Evolutionary conservation across 2,329 filamentous ascomycete genomes (phyloP).

Genomic region (Fusarium citri): DNA sequence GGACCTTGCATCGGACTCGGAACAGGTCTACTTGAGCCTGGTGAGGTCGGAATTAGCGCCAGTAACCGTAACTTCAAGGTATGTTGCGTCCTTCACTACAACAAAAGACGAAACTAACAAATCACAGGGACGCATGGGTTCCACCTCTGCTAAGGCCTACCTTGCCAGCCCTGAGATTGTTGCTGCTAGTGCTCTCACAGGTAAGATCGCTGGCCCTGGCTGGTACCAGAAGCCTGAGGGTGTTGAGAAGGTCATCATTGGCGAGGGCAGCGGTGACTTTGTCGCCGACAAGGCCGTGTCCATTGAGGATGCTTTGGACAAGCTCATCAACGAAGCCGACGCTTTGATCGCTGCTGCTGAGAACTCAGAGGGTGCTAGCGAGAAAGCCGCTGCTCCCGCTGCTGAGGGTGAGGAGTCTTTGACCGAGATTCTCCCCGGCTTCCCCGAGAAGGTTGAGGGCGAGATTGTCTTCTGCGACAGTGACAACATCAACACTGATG

Average conservation of each 20-base stretch:
- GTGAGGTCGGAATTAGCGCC: conserved; percentile 87
- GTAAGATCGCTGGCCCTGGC: conserved; percentile 79
- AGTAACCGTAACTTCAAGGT: conserved; percentile 35
- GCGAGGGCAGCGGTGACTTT: conserved; percentile 75
- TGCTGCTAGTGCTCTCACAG: conserved; percentile 83
- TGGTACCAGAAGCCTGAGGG: conserved; percentile 80
- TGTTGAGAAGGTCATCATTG: conserved; percentile 73
- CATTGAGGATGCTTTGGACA: conserved; percentile 77
- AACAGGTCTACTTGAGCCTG: conserved; percentile 80
- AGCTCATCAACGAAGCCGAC: conserved; percentile 77
- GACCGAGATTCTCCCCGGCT: conserved; percentile 84
- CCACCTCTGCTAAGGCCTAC: conserved; percentile 75
- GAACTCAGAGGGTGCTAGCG: conserved; percentile 48
- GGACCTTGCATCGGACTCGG: conserved; percentile 89
- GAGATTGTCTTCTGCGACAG: conserved; percentile 78
- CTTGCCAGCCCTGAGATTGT: conserved; percentile 91
- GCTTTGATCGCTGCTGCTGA: conserved; percentile 67
- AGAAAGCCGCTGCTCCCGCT: background rate
- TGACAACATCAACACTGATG: conserved; percentile 81
- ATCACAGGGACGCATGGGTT: conserved; percentile 80
- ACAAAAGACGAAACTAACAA: background rate
- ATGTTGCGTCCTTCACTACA: background rate
- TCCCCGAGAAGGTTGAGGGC: conserved; percentile 83
- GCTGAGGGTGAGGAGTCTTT: conserved; percentile 53
- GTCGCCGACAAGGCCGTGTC: conserved; percentile 73